These are phyloP conservation scores for Phaeomoniella chlamydospora DNA, from an alignment of 2,329 filamentous ascomycete species.

Conservation along the genomic window DNA sequence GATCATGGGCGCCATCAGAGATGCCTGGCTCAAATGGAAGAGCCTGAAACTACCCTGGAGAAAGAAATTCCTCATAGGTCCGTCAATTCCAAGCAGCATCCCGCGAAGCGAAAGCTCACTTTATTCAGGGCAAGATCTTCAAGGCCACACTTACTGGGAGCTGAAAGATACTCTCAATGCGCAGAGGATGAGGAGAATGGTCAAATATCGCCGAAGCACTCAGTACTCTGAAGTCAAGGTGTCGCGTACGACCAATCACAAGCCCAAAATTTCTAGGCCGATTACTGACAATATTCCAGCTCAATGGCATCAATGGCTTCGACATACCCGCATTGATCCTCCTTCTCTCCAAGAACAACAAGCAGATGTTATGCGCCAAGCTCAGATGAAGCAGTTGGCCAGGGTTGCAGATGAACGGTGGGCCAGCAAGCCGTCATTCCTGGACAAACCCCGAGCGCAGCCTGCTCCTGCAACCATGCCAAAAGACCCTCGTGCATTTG, in stretches of 20 bases:
- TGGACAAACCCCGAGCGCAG: constrained; percentile 39
- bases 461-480: constrained; percentile 7
- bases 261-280: constrained; percentile 3
- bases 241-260: constrained; percentile 28
- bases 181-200: constrained; percentile 41
- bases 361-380: constrained; percentile 39
- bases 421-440: constrained; percentile 42
- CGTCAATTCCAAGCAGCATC: constrained; percentile 6
- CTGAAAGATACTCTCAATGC: constrained; percentile 44
- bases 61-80: constrained; percentile 43
- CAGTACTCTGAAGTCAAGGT: constrained; percentile 47
- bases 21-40: constrained; percentile 50
- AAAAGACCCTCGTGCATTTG: not conserved
- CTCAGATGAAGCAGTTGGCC: constrained; percentile 44
- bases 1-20: constrained; percentile 23
- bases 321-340: constrained; percentile 41
- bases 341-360: constrained; percentile 45
- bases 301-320: constrained; percentile 56
- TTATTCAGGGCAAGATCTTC: constrained; percentile 40
- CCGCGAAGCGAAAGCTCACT: constrained; percentile 1
- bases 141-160: constrained; percentile 54
- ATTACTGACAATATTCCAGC: constrained; percentile 20
- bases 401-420: constrained; percentile 46
- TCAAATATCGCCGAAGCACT: constrained; percentile 36
- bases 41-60: constrained; percentile 47